phyloP scores from a whole-genome alignment of 164 flowering plant species.

The Nymphaea thermarum region DNA sequence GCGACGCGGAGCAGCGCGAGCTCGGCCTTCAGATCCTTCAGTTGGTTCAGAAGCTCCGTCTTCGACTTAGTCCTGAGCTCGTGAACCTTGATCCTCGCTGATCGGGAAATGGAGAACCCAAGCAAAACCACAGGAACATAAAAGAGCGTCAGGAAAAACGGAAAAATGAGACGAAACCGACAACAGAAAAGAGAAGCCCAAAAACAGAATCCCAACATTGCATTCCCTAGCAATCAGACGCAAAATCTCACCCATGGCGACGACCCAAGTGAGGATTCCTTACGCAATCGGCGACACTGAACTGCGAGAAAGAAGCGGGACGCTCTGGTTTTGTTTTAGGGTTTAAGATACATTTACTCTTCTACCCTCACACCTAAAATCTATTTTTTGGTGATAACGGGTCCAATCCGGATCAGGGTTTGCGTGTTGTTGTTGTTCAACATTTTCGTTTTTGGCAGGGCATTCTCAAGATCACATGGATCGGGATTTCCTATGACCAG shows the following conservation, averaged over 20 bases:
- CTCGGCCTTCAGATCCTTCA: constrained; percentile 65
- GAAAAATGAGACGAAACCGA: background rate
- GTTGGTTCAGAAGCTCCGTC: constrained; percentile 37
- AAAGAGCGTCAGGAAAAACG: background rate
- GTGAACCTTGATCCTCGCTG: constrained; percentile 74
- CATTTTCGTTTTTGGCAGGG: background rate
- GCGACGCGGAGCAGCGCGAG: constrained; percentile 67
- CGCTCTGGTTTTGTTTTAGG: background rate
- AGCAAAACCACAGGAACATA: background rate
- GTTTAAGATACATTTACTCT: background rate
- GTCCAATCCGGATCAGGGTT: too few species aligned
- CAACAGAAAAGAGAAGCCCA: background rate
- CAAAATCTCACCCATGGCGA: background rate
- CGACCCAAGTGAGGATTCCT: background rate
- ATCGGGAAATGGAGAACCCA: background rate
- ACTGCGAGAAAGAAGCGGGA: background rate
- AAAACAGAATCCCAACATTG: background rate
- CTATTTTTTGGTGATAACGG: too few species aligned
- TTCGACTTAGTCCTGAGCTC: constrained; percentile 51
- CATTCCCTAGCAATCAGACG: background rate
- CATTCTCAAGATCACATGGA: background rate
- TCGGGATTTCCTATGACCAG: background rate
- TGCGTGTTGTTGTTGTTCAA: too few species aligned
- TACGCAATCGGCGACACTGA: background rate
- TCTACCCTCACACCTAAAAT: background rate